Evolutionary conservation across 1,284 basidiomycete species (phyloP), one percentile per base, ranked within the genome.

Genomic region (Sporisorium reilianum): DNA sequence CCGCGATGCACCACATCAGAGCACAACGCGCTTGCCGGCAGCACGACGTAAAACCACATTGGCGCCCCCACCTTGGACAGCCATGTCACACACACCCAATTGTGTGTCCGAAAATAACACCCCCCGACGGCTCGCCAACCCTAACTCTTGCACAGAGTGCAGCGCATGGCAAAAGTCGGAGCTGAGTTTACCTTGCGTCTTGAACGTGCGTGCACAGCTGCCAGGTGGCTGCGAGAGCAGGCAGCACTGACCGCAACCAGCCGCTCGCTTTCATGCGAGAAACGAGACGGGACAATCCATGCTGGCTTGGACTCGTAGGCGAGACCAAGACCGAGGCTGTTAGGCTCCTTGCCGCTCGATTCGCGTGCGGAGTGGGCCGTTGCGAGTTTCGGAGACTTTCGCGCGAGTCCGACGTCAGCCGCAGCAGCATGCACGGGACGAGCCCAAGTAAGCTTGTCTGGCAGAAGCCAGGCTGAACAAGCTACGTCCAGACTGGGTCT

Each of bases 231-330:
- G 36, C 36, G 16, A 46, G 26, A 46, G 7, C 28, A 8, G 16
- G 5, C 18, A 18, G 36, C 36, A 7, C 18, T 34, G 9, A 3
- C 32, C 9, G 32, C 32, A 12, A 3, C 9, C 9, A 28, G 26
- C 26, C 45, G n/a, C 45, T n/a, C 26, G 45, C 45, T 28, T 46
- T 46, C 45, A 46, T 46, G 45, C 45, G 45, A 46, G 14, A 28
- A n/a, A 9, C 16, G 16, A 38, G 36, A 28, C 45, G 45, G 45
- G 45, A 46, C 45, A 46, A 46, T 46, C 45, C 45, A 46, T 46
- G 45, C 45, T 45, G 16, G 44, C 25, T 18, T 45, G 14, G 22
- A 9, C 45, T 28, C 26, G 5, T 18, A 46, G 45, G 45, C 45
- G 45, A 46, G 45, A 46, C 18, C 45, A 22, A 46, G 45, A 6